Evolutionary conservation across 371 early-diverging fungal species (phyloP).

Genomic region (Mortierella sp.): DNA sequence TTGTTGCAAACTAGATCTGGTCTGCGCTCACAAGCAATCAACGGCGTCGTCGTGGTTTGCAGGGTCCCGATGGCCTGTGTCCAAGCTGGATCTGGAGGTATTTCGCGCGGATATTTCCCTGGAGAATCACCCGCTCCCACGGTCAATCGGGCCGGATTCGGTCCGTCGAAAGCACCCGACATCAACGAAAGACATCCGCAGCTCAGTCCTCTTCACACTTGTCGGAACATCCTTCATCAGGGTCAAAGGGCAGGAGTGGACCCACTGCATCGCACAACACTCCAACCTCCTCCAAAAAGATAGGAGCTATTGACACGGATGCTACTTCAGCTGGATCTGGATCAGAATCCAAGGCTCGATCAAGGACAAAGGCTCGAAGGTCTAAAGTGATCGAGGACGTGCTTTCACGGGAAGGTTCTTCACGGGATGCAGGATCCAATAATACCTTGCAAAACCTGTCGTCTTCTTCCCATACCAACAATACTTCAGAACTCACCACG

Average conservation of each 20-base stretch:
- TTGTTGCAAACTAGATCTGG: constrained; percentile 19
- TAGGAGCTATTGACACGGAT: constrained; percentile 34
- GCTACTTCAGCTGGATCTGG: constrained; percentile 45
- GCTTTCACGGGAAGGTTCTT: not conserved
- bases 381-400: constrained; percentile 10
- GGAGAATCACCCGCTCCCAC: constrained; percentile 37
- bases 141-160: constrained; percentile 19
- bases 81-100: constrained; percentile 12
- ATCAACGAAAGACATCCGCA: constrained; percentile 11
- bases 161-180: constrained; percentile 16
- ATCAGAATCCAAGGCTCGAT: constrained; percentile 41
- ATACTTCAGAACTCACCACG: not conserved
- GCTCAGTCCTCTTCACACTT: not conserved
- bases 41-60: constrained; percentile 18
- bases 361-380: constrained; percentile 24
- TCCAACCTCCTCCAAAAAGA: constrained; percentile 2
- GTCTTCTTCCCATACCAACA: not conserved
- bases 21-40: constrained; percentile 19
- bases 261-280: constrained; percentile 1
- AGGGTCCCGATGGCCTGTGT: constrained; percentile 27
- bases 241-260: constrained; percentile 9
- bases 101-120: constrained; percentile 22
- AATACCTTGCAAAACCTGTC: not conserved
- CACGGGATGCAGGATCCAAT: not conserved
- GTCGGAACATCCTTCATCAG: constrained; percentile 6